Percentiles rank a stretch among this genome's conserved stretches.
Conservation (phyloP, 768 basidiomycete species). For the Suillus sp. region DNA sequence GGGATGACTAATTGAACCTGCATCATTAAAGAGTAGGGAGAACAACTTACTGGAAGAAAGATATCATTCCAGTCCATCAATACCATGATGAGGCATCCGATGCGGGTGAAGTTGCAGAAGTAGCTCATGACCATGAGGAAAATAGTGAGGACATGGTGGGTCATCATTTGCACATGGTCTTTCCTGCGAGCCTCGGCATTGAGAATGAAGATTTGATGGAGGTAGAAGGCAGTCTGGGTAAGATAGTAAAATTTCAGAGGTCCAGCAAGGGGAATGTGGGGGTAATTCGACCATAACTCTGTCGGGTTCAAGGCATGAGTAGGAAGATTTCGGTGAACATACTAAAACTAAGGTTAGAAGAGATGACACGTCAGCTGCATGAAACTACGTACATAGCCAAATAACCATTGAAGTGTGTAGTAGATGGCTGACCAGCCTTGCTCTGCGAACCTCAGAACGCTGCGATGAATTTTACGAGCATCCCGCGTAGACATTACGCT, state of each 20-base stretch:
- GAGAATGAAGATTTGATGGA: constrained; percentile 89
- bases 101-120: constrained; percentile 79
- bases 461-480: constrained; percentile 62
- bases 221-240: constrained; percentile 83
- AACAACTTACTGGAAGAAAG: constrained; percentile 74
- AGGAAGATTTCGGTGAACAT: constrained; percentile 74
- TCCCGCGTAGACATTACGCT: constrained; percentile 43
- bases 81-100: constrained; percentile 87
- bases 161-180: constrained; percentile 96
- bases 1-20: not conserved
- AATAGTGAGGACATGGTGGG: constrained; percentile 91
- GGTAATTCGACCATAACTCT: constrained; percentile 79
- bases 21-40: not conserved
- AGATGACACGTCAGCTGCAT: constrained; percentile 14
- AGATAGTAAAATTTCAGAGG: constrained; percentile 91
- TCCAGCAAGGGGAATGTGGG: constrained; percentile 77
- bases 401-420: constrained; percentile 71
- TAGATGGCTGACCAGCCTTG: constrained; percentile 92
- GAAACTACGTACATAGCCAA: constrained; percentile 75
- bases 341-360: constrained; percentile 49
- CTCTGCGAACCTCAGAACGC: constrained; percentile 87
- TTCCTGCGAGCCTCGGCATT: constrained; percentile 91
- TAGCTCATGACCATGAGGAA: constrained; percentile 78
- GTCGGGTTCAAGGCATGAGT: constrained; percentile 62
- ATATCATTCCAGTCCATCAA: constrained; percentile 97